These are phyloP conservation scores for Pyrenochaeta sp. DNA, from an alignment of 2,329 filamentous ascomycete species.

Conservation along the genomic window DNA sequence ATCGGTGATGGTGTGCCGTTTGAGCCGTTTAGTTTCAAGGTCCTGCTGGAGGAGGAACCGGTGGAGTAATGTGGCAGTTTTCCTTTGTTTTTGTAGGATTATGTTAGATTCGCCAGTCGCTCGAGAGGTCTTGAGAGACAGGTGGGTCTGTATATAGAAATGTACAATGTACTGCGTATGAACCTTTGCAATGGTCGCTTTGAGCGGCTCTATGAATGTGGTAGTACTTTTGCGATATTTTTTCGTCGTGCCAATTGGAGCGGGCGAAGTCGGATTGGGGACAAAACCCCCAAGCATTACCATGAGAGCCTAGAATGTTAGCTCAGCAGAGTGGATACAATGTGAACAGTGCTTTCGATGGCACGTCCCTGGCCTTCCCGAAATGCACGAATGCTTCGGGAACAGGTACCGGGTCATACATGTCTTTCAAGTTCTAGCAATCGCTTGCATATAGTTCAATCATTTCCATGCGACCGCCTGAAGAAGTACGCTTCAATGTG, in stretches of 20 bases:
- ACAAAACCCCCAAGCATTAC: neutral
- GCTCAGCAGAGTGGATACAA: constrained; percentile 6
- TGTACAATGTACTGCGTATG: neutral
- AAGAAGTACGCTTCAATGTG: no score
- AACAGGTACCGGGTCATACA: neutral
- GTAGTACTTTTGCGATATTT: neutral
- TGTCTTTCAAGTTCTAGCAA: neutral
- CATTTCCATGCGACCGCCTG: no score
- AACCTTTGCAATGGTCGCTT: neutral
- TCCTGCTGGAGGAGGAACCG: constrained; percentile 81
- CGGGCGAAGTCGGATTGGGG: neutral
- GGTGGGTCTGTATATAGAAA: constrained; percentile 18
- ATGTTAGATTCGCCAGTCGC: neutral
- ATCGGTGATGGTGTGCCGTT: constrained; percentile 88
- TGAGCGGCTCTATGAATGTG: neutral
- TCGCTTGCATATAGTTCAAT: neutral
- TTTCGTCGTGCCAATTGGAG: neutral
- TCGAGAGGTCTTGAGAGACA: neutral
- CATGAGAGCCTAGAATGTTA: neutral
- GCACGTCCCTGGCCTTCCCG: neutral
- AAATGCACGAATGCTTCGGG: neutral
- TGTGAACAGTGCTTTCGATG: constrained; percentile 14
- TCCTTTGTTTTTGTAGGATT: constrained; percentile 21
- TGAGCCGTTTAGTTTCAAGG: constrained; percentile 86
- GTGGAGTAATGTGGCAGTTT: constrained; percentile 40